phyloP scores from a whole-genome alignment of 805 yeast genomes.

The Candida maris region DNA sequence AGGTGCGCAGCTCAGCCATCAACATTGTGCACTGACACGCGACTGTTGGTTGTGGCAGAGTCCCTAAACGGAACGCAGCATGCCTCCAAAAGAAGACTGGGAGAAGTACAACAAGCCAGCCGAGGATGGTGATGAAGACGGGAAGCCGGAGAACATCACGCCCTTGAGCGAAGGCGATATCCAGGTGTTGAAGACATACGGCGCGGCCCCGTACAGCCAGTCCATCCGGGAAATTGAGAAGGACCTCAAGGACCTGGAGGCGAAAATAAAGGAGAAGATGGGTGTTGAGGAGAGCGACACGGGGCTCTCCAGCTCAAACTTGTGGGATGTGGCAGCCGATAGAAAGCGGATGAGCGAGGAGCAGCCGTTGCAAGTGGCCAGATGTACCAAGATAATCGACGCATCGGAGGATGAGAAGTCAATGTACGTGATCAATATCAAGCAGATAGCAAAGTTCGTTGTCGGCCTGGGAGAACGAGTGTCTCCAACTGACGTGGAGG shows the following conservation, averaged over 20 bases:
- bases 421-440: conserved; percentile 92
- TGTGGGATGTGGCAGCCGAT: conserved; percentile 98
- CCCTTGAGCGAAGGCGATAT: conserved; percentile 96
- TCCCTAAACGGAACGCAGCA: too few species aligned
- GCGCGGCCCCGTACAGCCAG: conserved; percentile 93
- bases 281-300: conserved; percentile 96
- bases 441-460: conserved; percentile 97
- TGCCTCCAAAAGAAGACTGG: conserved; percentile 99
- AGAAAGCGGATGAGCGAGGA: conserved; percentile 89
- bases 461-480: conserved; percentile 96
- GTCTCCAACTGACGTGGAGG: conserved; percentile 97
- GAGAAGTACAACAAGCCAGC: conserved; percentile 91
- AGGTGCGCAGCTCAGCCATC: too few species aligned
- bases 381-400: conserved; percentile 95
- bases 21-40: too few species aligned
- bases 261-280: conserved; percentile 86
- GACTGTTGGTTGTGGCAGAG: too few species aligned
- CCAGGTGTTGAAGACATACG: conserved; percentile 94
- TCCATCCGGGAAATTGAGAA: conserved; percentile 78
- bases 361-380: conserved; percentile 95
- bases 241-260: conserved; percentile 81
- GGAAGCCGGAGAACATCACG: conserved; percentile 65
- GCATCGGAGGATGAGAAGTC: conserved; percentile 68
- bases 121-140: conserved; percentile 53
- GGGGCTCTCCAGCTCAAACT: conserved; percentile 93